Evolutionary conservation across 2,329 filamentous ascomycete species (phyloP).

Genomic region (Hypoxylon sp.): DNA sequence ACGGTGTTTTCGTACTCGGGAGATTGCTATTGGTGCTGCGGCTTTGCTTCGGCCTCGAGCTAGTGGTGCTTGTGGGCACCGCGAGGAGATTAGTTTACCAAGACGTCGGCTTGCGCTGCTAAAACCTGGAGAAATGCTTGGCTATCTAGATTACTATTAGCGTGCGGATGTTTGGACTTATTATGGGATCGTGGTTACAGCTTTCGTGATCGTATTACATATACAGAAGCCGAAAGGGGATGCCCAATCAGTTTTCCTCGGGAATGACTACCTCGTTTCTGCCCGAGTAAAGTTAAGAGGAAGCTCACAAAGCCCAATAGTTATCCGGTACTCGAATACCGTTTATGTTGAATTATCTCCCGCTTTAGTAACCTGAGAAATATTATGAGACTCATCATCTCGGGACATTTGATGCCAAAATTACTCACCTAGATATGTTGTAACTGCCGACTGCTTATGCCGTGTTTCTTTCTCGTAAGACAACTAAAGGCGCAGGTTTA

Average conservation of each 20-base stretch:
- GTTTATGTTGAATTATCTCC: neutral
- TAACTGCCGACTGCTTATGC: neutral
- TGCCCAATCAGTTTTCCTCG: neutral
- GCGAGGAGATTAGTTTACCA: constrained; percentile 1
- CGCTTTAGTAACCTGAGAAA: neutral
- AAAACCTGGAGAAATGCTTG: constrained; percentile 31
- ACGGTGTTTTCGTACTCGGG: neutral
- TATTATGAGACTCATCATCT: neutral
- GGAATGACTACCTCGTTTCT: neutral
- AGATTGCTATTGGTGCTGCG: neutral
- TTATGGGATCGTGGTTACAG: neutral
- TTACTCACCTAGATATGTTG: neutral
- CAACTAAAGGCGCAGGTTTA: neutral
- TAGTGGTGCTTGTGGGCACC: neutral
- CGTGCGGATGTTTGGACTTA: neutral
- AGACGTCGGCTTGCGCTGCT: constrained; percentile 3
- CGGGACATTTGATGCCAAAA: neutral
- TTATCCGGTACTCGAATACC: neutral
- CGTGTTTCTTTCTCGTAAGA: neutral
- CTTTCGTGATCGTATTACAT: neutral
- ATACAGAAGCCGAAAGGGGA: neutral
- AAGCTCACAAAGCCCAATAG: neutral
- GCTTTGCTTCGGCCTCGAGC: constrained; percentile 10
- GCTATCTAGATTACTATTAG: neutral
- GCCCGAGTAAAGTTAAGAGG: neutral